Evolutionary conservation across 345 rosid genomes (phyloP).

Genomic region (Hibiscus tridactylites): DNA sequence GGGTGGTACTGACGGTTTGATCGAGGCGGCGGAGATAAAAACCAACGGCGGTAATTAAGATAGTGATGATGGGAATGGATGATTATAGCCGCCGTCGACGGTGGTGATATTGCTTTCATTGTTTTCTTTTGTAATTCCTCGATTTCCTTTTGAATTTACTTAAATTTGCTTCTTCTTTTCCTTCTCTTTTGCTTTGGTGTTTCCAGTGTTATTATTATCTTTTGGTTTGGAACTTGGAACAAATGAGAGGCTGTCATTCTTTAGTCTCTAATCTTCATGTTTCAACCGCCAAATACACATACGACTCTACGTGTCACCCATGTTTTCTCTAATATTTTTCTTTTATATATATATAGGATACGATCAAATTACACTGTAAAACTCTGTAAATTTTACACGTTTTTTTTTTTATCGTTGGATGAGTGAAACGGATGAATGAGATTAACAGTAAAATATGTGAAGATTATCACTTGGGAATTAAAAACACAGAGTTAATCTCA

Average conservation of each 20-base stretch:
- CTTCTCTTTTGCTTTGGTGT: not conserved
- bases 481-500: too few species aligned
- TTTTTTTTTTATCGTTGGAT: too few species aligned
- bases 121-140: too few species aligned
- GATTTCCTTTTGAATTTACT: not conserved
- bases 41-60: not conserved
- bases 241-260: conserved; percentile 2
- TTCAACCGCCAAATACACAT: conserved; percentile 1
- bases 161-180: not conserved
- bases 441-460: too few species aligned
- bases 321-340: not conserved
- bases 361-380: too few species aligned
- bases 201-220: not conserved
- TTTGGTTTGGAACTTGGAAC: not conserved
- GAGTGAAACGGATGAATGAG: too few species aligned
- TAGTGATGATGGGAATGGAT: conserved; percentile 1
- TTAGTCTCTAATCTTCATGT: not conserved
- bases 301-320: not conserved
- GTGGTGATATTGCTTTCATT: conserved; percentile 9
- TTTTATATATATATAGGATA: too few species aligned
- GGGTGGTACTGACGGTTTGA: not conserved
- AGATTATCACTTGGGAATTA: too few species aligned
- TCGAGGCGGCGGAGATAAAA: not conserved
- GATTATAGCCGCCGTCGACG: conserved; percentile 2
- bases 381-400: too few species aligned